Conservation (phyloP, 192 early-diverging fungal species). For the Lunasporangiospora selenospora region DNA sequence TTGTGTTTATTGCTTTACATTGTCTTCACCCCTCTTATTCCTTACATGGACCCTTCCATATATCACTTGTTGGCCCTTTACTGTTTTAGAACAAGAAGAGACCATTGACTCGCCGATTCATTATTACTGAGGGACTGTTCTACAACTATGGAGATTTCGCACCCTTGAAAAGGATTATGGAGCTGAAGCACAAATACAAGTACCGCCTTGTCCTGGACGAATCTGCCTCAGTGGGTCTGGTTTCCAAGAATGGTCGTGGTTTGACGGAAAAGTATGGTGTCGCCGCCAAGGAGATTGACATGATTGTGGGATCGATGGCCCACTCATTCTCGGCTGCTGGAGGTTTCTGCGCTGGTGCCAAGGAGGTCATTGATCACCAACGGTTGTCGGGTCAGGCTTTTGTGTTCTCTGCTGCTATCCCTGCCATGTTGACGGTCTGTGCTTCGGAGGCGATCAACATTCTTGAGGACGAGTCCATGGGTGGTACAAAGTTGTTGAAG, state of each 20-base stretch:
- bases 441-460: slow-evolving; percentile 84
- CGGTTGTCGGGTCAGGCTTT: slow-evolving; percentile 90
- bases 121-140: slow-evolving; percentile 93
- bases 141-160: slow-evolving; percentile 88
- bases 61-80: neutral
- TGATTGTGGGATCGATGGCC: slow-evolving; percentile 87
- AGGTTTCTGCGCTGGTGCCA: slow-evolving; percentile 91
- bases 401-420: slow-evolving; percentile 94
- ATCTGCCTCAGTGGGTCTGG: slow-evolving; percentile 84
- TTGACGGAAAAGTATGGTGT: slow-evolving; percentile 85
- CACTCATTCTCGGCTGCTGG: slow-evolving; percentile 82
- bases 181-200: slow-evolving; percentile 95
- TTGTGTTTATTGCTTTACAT: too few species aligned
- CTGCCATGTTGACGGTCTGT: slow-evolving; percentile 89
- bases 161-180: slow-evolving; percentile 80
- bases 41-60: too few species aligned
- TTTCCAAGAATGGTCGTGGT: slow-evolving; percentile 89
- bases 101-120: slow-evolving; percentile 88
- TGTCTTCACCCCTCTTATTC: too few species aligned
- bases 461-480: too few species aligned
- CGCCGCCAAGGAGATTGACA: slow-evolving; percentile 79
- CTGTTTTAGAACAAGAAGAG: slow-evolving; percentile 67
- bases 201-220: slow-evolving; percentile 96
- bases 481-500: slow-evolving; percentile 48
- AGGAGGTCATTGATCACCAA: slow-evolving; percentile 90